Percentiles rank a stretch among this genome's conserved stretches.
phyloP scores from a whole-genome alignment of 2,329 filamentous ascomycete species.

The Trichothecium sympodiale region DNA sequence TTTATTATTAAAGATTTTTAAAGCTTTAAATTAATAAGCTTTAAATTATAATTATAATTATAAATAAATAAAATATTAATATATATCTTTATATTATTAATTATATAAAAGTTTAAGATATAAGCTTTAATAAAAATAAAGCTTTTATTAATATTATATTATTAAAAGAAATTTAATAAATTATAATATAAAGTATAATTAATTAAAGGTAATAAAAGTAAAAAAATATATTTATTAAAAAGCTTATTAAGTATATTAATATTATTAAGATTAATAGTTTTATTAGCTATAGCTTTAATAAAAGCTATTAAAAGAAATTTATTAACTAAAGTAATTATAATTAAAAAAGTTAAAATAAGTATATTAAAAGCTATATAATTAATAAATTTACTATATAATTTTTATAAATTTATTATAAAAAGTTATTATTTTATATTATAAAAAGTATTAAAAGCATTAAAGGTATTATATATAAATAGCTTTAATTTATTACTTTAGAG shows the following conservation, averaged over 20 bases:
- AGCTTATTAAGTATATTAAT: too few species aligned
- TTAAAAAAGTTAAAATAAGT: not conserved
- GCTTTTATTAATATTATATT: not conserved
- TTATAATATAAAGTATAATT: too few species aligned
- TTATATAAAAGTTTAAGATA: not conserved
- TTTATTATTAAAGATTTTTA: not conserved
- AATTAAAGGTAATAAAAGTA: not conserved
- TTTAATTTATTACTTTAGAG: not conserved
- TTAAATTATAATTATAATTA: too few species aligned
- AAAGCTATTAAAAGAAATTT: too few species aligned
- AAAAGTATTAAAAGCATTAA: conserved; percentile 1
- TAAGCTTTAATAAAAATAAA: not conserved
- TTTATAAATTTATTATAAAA: conserved; percentile 1
- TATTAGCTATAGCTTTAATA: not conserved
- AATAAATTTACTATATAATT: not conserved
- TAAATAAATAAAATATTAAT: too few species aligned
- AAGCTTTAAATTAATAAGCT: not conserved
- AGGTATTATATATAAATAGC: not conserved
- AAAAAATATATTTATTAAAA: not conserved
- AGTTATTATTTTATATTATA: not conserved
- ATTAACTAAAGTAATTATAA: not conserved
- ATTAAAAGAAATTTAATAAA: too few species aligned
- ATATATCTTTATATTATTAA: too few species aligned
- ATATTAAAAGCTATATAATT: not conserved
- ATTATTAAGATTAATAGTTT: too few species aligned